Base-by-base conservation (phyloP, 192 early-diverging fungal species). In the Coemansia sp. region DNA sequence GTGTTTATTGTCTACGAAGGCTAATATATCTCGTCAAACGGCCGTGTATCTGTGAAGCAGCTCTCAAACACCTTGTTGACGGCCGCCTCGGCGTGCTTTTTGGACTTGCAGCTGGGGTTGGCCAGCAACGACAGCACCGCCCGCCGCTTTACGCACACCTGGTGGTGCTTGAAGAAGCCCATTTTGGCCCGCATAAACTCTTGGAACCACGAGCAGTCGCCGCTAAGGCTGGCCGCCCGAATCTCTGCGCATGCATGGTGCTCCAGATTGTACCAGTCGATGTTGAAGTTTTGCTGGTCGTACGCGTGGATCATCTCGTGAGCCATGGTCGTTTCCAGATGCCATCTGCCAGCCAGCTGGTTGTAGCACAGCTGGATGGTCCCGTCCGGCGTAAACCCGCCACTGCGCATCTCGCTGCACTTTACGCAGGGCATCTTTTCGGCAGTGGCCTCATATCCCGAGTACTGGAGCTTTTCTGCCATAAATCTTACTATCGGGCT, bases 1-100 rank as follows among this genome's bases (percentile, higher is more conserved):
- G 17, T 34, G 6, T 34, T 11, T 55, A 42, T 42, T 42, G 40
- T 42, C 40, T 42, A 42, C 40, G n/a, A 42, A 42, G 7, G 18
- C 49, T 64, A 56, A 28, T 91, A 89, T 57, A 97, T 93, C 74
- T 97, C 94, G 68, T 95, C 93, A 71, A 94, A 97, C 0, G 94
- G 94, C 40, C 87, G 82, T n/a, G 93, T 97, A 64, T 97, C 95
- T 10, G 81, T 86, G 64, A 94, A 95, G 64, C 95, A 97, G 48
- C 84, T 87, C 26, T 90, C 80, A 77, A 92, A 97, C 3, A 95
- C 95, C 44, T 85, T 84, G 40, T 85, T 81, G 18, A 97, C 90
- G 0, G 90, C 92, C 28, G 84, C 85, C 68, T 94, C 93, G 0
- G 95, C 95, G 20, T 87, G 88, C 18, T 82, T 81, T 11, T 80